Percentiles rank a stretch among this genome's conserved stretches.
Conservation (phyloP, 345 rosid genomes). For the Zanthoxylum bungeanum region DNA sequence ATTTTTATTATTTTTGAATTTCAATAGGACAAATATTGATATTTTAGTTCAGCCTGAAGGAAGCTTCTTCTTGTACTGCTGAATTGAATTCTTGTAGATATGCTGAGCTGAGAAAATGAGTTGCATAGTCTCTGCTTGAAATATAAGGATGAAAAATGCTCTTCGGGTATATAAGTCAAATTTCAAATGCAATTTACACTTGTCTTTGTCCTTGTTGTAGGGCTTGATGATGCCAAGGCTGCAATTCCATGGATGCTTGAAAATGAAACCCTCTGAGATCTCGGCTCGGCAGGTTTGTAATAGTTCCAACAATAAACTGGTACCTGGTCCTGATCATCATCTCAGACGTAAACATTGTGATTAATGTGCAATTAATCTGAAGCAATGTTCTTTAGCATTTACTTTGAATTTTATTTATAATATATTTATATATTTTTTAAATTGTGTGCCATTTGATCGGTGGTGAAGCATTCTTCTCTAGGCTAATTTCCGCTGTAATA, state of each 20-base stretch:
- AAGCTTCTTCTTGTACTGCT: too few relatives aligned
- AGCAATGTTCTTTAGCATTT: not conserved
- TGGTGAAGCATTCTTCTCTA: not conserved
- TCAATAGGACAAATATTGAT: too few relatives aligned
- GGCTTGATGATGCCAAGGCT: slow-evolving; percentile 7
- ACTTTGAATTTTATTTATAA: not conserved
- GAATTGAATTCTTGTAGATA: too few relatives aligned
- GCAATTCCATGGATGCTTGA: slow-evolving; percentile 11
- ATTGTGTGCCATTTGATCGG: not conserved
- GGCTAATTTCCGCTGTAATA: not conserved
- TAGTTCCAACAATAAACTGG: not conserved
- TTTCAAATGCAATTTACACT: not conserved
- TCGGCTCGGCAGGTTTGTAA: not conserved
- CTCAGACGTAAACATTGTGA: not conserved
- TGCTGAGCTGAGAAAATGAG: not conserved
- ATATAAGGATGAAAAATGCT: not conserved
- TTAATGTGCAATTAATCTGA: not conserved
- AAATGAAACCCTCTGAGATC: slow-evolving; percentile 19
- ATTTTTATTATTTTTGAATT: too few relatives aligned
- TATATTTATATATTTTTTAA: not conserved
- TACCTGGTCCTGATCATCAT: not conserved
- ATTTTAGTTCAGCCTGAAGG: not conserved
- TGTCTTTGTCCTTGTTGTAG: slow-evolving; percentile 14
- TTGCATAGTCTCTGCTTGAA: not conserved
- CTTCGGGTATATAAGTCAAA: not conserved